Evolutionary conservation across 1,139 yeast species (phyloP).

Genomic region (Yamadazyma triangularis): DNA sequence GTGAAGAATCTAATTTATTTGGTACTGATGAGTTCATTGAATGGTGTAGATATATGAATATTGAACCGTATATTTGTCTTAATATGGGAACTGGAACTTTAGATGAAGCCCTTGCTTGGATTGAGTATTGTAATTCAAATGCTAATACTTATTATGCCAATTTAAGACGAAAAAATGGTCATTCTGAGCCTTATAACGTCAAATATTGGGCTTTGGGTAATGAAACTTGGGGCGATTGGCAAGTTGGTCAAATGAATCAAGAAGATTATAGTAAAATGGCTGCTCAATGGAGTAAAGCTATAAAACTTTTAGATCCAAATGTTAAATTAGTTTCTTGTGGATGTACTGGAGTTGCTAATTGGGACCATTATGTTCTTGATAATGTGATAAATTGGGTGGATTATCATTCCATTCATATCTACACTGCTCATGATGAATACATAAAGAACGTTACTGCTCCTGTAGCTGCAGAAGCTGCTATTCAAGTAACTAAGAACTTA

Average conservation of each 20-base stretch:
- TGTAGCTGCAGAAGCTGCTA: conserved; percentile 25
- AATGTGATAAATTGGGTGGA: conserved; percentile 21
- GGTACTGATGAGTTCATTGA: conserved; percentile 31
- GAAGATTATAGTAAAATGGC: conserved; percentile 26
- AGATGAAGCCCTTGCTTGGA: conserved; percentile 29
- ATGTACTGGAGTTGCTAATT: conserved; percentile 19
- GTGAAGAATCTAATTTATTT: conserved; percentile 23
- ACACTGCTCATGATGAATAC: conserved; percentile 21
- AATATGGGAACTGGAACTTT: conserved; percentile 33
- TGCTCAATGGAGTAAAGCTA: conserved; percentile 28
- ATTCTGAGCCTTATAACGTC: conserved; percentile 25
- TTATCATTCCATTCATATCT: conserved; percentile 25
- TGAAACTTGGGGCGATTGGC: conserved; percentile 33
- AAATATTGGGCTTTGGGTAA: conserved; percentile 32
- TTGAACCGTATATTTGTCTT: conserved; percentile 26
- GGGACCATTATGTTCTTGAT: conserved; percentile 24
- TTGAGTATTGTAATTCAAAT: conserved; percentile 27
- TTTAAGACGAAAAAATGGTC: conserved; percentile 24
- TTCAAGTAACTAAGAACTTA: conserved; percentile 21
- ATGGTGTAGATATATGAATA: conserved; percentile 22
- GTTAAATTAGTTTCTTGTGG: conserved; percentile 26
- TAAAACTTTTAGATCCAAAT: conserved; percentile 22
- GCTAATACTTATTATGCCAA: conserved; percentile 22
- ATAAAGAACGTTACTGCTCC: conserved; percentile 23
- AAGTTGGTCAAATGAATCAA: conserved; percentile 25